These are phyloP conservation scores for Claviceps pazoutovae DNA, from an alignment of 2,329 filamentous ascomycete genomes.

Conservation along the genomic window DNA sequence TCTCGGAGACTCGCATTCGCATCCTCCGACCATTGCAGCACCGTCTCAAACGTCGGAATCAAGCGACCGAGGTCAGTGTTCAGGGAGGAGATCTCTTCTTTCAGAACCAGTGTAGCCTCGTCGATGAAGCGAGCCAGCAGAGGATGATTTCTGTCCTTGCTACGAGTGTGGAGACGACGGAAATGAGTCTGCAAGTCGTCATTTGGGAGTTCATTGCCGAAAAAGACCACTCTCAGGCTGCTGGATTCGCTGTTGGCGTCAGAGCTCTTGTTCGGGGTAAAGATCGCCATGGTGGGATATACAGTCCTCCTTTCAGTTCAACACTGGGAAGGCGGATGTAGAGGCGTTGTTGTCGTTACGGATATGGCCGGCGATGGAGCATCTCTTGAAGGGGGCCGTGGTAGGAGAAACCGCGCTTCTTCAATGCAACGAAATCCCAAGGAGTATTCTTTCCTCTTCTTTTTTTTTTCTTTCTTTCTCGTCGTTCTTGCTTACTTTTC, in stretches of 20 bases:
- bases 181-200: not conserved
- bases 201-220: conserved; percentile 4
- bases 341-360: not conserved
- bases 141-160: not conserved
- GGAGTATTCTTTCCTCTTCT: not conserved
- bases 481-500: too few relatives aligned
- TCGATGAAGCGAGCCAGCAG: conserved; percentile 1
- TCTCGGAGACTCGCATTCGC: conserved; percentile 20
- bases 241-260: not conserved
- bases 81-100: not conserved
- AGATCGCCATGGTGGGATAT: not conserved
- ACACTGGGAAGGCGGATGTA: not conserved
- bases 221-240: not conserved
- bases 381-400: not conserved
- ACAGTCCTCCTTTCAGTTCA: not conserved
- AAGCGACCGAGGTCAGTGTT: conserved; percentile 10
- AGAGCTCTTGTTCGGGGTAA: not conserved
- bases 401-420: not conserved
- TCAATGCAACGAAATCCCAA: too few relatives aligned
- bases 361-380: not conserved
- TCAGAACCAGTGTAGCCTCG: not conserved
- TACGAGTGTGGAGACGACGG: not conserved
- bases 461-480: not conserved
- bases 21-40: conserved; percentile 20
- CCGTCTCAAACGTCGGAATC: conserved; percentile 23